phyloP scores from a whole-genome alignment of 345 rosid species.

The Aegle marmelos region DNA sequence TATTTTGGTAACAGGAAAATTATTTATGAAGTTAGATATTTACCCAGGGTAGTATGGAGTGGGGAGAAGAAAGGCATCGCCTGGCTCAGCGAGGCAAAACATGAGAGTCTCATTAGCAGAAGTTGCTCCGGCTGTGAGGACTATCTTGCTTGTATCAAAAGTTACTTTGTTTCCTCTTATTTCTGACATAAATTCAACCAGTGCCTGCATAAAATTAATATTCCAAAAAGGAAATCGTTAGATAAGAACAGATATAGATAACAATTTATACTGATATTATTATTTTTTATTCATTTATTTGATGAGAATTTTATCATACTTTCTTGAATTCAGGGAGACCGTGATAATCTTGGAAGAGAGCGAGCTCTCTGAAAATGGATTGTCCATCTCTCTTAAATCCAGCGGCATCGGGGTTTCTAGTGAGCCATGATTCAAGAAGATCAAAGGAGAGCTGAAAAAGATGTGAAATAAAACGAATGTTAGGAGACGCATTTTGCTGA shows the following conservation, averaged over 20 bases:
- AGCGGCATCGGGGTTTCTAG: constrained; percentile 62
- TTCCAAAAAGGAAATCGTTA: background rate
- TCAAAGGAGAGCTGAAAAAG: constrained; percentile 61
- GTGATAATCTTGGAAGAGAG: constrained; percentile 84
- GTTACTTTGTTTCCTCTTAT: constrained; percentile 72
- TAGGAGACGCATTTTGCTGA: background rate
- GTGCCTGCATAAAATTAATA: constrained; percentile 37
- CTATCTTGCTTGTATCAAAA: constrained; percentile 53
- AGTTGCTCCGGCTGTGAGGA: constrained; percentile 81
- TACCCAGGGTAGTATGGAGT: constrained; percentile 89
- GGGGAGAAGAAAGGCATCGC: constrained; percentile 80
- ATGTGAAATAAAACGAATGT: background rate
- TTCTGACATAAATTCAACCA: constrained; percentile 80
- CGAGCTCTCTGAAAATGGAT: constrained; percentile 71
- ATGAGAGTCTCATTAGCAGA: constrained; percentile 80
- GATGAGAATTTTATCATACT: constrained; percentile 25
- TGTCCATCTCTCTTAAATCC: constrained; percentile 56
- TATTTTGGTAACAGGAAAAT: constrained; percentile 20
- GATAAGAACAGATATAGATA: background rate
- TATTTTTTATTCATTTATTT: background rate
- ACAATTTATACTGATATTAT: background rate
- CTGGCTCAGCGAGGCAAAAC: constrained; percentile 71
- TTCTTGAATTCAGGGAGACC: constrained; percentile 71
- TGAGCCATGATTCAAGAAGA: constrained; percentile 68
- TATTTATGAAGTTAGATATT: constrained; percentile 15